Evolutionary conservation across 2,329 filamentous ascomycete genomes (phyloP), one percentile per base, ranked within the genome.

Genomic region (Trichoderma brevicompactum): DNA sequence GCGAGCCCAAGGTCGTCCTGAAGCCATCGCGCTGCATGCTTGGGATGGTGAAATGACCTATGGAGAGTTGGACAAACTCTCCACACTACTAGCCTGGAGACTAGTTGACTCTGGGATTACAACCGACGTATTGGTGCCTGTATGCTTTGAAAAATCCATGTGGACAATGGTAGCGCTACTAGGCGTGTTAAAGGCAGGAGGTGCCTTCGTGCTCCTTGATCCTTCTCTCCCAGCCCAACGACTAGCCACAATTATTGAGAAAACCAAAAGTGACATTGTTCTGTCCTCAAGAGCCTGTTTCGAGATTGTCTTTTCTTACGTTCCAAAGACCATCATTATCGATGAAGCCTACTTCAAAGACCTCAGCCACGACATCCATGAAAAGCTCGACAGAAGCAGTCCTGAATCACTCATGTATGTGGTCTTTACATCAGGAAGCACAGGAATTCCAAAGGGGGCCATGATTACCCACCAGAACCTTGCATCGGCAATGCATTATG

Each of bases 401-500:
- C 48, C 48, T 32, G 48, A 52, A 52, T 52, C 23, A 52, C 32
- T 44, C 41, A 58, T 58, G 41, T 58, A 58, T 34, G 54, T 58
- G 1, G 54, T 58, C 15, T 58, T 58, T n/a, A 44, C 38, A 17
- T 58, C 54, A 15, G 40, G 38, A 58, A 58, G 52, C 38, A 55
- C 52, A 38, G 52, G 28, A 55, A 55, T 28, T 38, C 52, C 52
- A 55, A 40, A 8, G 59, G 40, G 40, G 9, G 54, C 54, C 54
- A 58, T 58, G 38, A 44, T 58, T 15, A 58, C 38, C 54, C 54
- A 44, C 38, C 38, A 44, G 19, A 58, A 58, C 54, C 28, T 58
- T 17, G 32, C 50, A 10, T 49, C 50, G 2, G 50, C 50, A 7
- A 54, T 54, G 50, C 15, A 38, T 38, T 54, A 54, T 54, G 32